A percentile compares a stretch with the other conserved stretches of the same genome.
Evolutionary conservation across 306 rosid genomes (phyloP).

Genomic region (Argentina anserina): DNA sequence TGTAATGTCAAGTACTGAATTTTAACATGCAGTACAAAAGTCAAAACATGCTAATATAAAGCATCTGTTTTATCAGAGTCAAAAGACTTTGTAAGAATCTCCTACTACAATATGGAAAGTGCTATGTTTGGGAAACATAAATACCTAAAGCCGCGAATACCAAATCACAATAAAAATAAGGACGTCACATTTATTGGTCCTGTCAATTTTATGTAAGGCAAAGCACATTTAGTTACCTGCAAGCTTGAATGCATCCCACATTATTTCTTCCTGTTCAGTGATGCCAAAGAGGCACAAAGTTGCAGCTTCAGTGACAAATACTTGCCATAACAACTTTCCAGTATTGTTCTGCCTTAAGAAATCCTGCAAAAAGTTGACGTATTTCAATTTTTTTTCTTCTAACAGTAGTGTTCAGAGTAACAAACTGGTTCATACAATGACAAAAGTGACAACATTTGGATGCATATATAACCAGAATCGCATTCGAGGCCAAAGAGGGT

Average conservation of each 20-base stretch:
- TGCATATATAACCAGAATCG: constrained; percentile 96
- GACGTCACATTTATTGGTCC: constrained; percentile 2
- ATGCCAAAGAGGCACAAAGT: constrained; percentile 80
- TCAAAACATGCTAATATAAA: neutral
- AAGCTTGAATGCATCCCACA: constrained; percentile 78
- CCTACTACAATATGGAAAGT: neutral
- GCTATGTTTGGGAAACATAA: neutral
- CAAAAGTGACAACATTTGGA: constrained; percentile 62
- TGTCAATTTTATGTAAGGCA: neutral
- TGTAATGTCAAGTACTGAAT: constrained; percentile 12
- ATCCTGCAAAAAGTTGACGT: constrained; percentile 48
- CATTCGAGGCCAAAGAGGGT: constrained; percentile 55
- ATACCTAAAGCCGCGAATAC: neutral
- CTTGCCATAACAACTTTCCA: constrained; percentile 84
- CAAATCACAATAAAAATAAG: neutral
- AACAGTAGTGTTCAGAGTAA: neutral
- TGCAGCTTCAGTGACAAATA: constrained; percentile 78
- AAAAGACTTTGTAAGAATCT: neutral
- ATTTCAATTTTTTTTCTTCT: neutral
- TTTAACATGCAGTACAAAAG: constrained; percentile 3
- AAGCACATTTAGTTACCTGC: constrained; percentile 65
- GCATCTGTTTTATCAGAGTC: neutral
- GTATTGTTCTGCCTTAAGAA: constrained; percentile 92
- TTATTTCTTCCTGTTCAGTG: constrained; percentile 77
- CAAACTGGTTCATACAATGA: constrained; percentile 10